A percentile compares a stretch with the other conserved stretches of the same genome.
These are phyloP conservation scores for Cyclotella atomus DNA, from an alignment of 108 stramenopile genomes.

Conservation along the genomic window DNA sequence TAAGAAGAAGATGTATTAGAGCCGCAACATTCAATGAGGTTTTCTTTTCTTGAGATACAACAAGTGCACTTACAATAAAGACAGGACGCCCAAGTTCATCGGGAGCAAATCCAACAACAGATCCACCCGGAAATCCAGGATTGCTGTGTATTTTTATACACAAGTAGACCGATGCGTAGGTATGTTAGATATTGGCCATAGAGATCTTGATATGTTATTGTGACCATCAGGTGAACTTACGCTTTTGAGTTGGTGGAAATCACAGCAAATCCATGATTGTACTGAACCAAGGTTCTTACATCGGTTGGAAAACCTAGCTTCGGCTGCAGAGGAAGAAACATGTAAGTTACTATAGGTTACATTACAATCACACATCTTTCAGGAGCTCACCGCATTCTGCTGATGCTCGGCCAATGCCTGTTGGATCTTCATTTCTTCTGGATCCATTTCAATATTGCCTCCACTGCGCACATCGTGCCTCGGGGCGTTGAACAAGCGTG, in stretches of 20 bases:
- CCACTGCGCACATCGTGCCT: slow-evolving; percentile 54
- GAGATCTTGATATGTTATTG: too few relatives aligned
- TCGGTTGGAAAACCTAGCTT: slow-evolving; percentile 72
- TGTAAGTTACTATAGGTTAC: neutral
- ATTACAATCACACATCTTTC: neutral
- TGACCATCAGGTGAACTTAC: slow-evolving; percentile 44
- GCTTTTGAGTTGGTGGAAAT: slow-evolving; percentile 85
- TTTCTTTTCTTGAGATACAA: too few relatives aligned
- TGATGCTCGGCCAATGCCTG: slow-evolving; percentile 64
- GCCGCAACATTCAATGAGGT: too few relatives aligned
- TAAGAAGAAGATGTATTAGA: neutral
- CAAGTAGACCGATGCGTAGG: too few relatives aligned
- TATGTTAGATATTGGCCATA: too few relatives aligned
- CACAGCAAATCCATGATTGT: slow-evolving; percentile 91
- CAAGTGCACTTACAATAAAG: slow-evolving; percentile 53
- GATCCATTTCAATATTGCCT: slow-evolving; percentile 50
- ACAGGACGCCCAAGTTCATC: slow-evolving; percentile 91
- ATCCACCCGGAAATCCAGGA: slow-evolving; percentile 89
- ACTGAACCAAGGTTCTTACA: slow-evolving; percentile 79
- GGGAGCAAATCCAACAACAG: slow-evolving; percentile 94
- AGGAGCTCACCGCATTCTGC: slow-evolving; percentile 44
- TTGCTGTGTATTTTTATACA: slow-evolving; percentile 28
- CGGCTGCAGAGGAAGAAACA: slow-evolving; percentile 17
- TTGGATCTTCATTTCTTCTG: slow-evolving; percentile 61
- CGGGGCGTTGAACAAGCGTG: slow-evolving; percentile 11